These are phyloP conservation scores for Aspergillus asperescens DNA, from an alignment of 495 filamentous ascomycete species.

Conservation along the genomic window DNA sequence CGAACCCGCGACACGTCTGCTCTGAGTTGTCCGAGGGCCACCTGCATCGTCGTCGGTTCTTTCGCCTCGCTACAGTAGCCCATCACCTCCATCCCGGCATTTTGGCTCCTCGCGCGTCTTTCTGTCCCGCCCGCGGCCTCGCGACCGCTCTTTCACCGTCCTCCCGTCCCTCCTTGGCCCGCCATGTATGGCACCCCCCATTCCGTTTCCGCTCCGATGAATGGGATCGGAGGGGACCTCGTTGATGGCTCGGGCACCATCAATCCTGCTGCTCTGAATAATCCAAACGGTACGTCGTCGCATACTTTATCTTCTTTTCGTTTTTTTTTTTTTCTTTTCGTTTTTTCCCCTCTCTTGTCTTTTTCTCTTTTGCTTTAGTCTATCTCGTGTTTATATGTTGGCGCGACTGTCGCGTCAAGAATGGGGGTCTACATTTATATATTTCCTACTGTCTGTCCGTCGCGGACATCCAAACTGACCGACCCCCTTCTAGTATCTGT, in stretches of 20 bases:
- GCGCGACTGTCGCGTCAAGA: conserved; percentile 2
- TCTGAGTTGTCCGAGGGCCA: conserved; percentile 20
- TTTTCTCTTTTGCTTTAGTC: conserved; percentile 4
- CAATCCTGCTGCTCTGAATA: conserved; percentile 69
- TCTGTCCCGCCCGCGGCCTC: conserved; percentile 34
- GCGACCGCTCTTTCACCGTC: conserved; percentile 25
- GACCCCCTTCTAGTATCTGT: conserved; percentile 39
- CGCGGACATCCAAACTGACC: conserved; percentile 38
- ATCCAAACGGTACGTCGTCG: conserved; percentile 50
- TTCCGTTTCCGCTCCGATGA: conserved; percentile 48
- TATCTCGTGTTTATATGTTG: not conserved
- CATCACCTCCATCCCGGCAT: conserved; percentile 16
- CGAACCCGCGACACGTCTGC: conserved; percentile 21
- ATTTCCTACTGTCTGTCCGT: conserved; percentile 17
- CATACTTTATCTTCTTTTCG: not conserved
- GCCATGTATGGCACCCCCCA: conserved; percentile 57
- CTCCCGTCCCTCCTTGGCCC: conserved; percentile 34
- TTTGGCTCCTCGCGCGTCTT: conserved; percentile 25
- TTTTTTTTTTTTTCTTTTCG: conserved; percentile 1
- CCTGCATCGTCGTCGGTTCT: conserved; percentile 22
- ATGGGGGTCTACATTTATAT: conserved; percentile 9
- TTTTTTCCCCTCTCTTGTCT: conserved; percentile 2
- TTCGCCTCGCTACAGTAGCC: conserved; percentile 24
- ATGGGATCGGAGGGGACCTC: conserved; percentile 56
- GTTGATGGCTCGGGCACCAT: conserved; percentile 74